These are phyloP conservation scores for Cutaneotrichosporon sp. DNA, from an alignment of 1,284 basidiomycete species.

Conservation along the genomic window DNA sequence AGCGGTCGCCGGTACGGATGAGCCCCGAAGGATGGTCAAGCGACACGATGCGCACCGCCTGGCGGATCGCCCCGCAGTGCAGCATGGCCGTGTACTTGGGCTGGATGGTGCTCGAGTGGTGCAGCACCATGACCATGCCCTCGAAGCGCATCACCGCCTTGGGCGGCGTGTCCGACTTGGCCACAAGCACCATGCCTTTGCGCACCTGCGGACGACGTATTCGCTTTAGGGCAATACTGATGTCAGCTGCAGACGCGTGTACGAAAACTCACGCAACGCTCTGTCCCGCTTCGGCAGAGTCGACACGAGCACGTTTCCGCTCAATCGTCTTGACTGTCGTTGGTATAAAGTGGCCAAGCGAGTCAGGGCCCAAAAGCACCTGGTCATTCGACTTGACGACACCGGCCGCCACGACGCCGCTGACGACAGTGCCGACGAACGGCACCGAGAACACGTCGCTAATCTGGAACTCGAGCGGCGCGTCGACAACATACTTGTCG, in stretches of 20 bases:
- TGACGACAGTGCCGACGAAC: slow-evolving; percentile 91
- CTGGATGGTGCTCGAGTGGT: slow-evolving; percentile 87
- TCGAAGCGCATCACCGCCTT: slow-evolving; percentile 48
- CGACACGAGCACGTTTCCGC: slow-evolving; percentile 80
- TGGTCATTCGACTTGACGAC: slow-evolving; percentile 72
- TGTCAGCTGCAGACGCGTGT: background rate
- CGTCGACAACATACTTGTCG: slow-evolving; percentile 74
- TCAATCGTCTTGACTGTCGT: slow-evolving; percentile 89
- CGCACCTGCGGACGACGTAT: slow-evolving; percentile 74
- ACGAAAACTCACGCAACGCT: slow-evolving; percentile 61
- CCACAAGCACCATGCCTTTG: slow-evolving; percentile 90
- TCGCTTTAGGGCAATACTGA: slow-evolving; percentile 75
- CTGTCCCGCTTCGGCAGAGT: slow-evolving; percentile 85
- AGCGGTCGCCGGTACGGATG: slow-evolving; percentile 81
- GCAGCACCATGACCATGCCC: slow-evolving; percentile 48
- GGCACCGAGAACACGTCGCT: slow-evolving; percentile 67
- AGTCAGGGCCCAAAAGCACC: slow-evolving; percentile 85
- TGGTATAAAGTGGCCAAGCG: slow-evolving; percentile 78
- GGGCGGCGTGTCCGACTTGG: slow-evolving; percentile 70
- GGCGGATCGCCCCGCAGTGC: slow-evolving; percentile 48
- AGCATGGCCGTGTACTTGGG: slow-evolving; percentile 70
- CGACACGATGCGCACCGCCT: slow-evolving; percentile 82
- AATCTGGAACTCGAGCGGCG: slow-evolving; percentile 70
- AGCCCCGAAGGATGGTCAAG: slow-evolving; percentile 83
- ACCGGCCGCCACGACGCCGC: slow-evolving; percentile 79